These are phyloP conservation scores for Penicillium cataractarum DNA, from an alignment of 495 filamentous ascomycete genomes.

Conservation along the genomic window DNA sequence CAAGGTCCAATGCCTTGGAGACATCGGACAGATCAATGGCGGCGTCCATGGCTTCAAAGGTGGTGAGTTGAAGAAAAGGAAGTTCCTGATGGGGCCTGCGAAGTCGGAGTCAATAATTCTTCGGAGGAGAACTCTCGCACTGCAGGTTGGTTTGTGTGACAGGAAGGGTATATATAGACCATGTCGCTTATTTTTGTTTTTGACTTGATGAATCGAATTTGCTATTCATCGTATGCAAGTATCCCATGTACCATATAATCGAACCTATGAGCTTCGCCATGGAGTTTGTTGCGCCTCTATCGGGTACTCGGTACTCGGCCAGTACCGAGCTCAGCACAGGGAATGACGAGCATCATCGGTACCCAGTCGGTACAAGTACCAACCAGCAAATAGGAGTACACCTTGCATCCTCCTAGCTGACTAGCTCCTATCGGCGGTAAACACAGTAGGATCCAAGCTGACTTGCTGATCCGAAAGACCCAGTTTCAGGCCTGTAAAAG, in stretches of 20 bases:
- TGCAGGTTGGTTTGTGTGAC: not conserved
- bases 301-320: constrained; percentile 19
- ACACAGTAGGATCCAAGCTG: not conserved
- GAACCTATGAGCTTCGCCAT: not conserved
- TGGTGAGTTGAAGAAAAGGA: constrained; percentile 19
- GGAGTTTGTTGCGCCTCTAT: constrained; percentile 1
- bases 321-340: constrained; percentile 15
- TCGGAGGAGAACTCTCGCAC: constrained; percentile 8
- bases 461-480: constrained; percentile 13
- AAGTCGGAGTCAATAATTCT: constrained; percentile 22
- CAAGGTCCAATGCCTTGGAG: constrained; percentile 82
- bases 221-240: not conserved
- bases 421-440: constrained; percentile 14
- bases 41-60: constrained; percentile 69
- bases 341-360: not conserved
- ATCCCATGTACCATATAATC: not conserved
- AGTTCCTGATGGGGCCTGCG: constrained; percentile 13
- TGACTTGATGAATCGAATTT: not conserved
- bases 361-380: constrained; percentile 5
- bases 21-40: constrained; percentile 85
- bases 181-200: not conserved
- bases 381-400: not conserved
- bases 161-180: not conserved
- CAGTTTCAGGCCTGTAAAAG: constrained; percentile 20
- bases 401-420: constrained; percentile 15